Percentiles rank a stretch among this genome's conserved stretches.
Conservation (phyloP, 441 rosid genomes). For the Manihot esculenta region DNA sequence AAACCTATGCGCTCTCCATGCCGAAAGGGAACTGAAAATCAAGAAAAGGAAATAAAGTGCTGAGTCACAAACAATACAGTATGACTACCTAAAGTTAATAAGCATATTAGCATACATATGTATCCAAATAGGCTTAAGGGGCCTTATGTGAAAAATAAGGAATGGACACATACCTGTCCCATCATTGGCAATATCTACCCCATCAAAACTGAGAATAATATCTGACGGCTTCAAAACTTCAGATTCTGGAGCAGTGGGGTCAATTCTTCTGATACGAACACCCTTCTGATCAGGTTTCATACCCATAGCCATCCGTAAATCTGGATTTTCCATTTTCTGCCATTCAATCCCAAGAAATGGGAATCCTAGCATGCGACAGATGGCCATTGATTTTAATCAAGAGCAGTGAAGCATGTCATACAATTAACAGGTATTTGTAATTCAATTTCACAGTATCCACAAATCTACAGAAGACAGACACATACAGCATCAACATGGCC, state of each 20-base stretch:
- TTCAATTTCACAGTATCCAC: not conserved
- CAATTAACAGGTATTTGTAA: not conserved
- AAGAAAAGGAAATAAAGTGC: conserved; percentile 1
- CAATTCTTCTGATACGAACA: conserved; percentile 84
- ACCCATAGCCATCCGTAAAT: conserved; percentile 74
- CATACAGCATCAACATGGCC: not conserved
- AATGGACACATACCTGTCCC: conserved; percentile 67
- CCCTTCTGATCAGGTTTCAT: conserved; percentile 87
- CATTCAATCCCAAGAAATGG: conserved; percentile 91
- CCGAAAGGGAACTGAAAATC: conserved; percentile 76
- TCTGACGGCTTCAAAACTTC: conserved; percentile 83
- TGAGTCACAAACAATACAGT: not conserved
- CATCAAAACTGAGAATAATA: conserved; percentile 78
- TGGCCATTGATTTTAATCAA: not conserved
- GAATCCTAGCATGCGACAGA: conserved; percentile 48
- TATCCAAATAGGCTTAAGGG: not conserved
- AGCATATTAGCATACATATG: not conserved
- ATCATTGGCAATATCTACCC: conserved; percentile 87
- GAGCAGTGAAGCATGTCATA: conserved; percentile 10
- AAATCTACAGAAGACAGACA: not conserved
- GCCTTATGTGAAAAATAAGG: not conserved
- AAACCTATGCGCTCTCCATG: conserved; percentile 94
- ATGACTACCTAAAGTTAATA: not conserved
- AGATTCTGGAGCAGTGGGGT: conserved; percentile 86
- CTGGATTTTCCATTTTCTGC: conserved; percentile 99